Evolutionary conservation across 2,329 filamentous ascomycete genomes (phyloP).

Genomic region (Ophiocordyceps camponoti-rufipedis): DNA sequence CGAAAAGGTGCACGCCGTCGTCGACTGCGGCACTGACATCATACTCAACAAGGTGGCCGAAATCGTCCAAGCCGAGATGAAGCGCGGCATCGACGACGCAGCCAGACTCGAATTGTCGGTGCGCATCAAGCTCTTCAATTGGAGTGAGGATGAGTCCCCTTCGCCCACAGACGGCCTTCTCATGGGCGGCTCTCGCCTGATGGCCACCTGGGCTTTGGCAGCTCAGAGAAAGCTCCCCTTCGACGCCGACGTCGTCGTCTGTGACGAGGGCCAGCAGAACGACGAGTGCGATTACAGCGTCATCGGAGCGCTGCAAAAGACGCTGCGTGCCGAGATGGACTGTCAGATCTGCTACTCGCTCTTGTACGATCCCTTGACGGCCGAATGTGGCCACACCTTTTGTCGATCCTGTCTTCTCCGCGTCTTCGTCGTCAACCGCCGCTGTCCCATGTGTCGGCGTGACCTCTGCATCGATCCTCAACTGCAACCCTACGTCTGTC

Average conservation of each 20-base stretch:
- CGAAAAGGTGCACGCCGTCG: slow-evolving; percentile 51
- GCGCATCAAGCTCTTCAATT: slow-evolving; percentile 18
- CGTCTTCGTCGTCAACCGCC: slow-evolving; percentile 56
- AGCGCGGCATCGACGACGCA: slow-evolving; percentile 16
- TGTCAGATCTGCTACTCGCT: slow-evolving; percentile 78
- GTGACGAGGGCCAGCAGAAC: slow-evolving; percentile 5
- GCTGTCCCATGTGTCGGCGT: slow-evolving; percentile 68
- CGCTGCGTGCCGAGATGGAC: slow-evolving; percentile 53
- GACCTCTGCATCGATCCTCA: slow-evolving; percentile 32
- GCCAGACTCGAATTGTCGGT: slow-evolving; percentile 13
- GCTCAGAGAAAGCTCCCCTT: slow-evolving; percentile 39
- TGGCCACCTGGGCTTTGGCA: slow-evolving; percentile 49
- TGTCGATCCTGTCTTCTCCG: slow-evolving; percentile 64
- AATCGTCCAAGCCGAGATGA: slow-evolving; percentile 35
- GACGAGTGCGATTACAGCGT: slow-evolving; percentile 6
- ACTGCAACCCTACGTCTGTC: slow-evolving; percentile 20
- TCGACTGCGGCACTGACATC: slow-evolving; percentile 63
- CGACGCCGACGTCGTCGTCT: slow-evolving; percentile 27
- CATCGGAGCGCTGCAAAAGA: slow-evolving; percentile 40
- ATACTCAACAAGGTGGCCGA: slow-evolving; percentile 54
- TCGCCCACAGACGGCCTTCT: background rate
- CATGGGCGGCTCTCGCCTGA: slow-evolving; percentile 37
- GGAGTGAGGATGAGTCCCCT: background rate
- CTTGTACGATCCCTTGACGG: slow-evolving; percentile 68
- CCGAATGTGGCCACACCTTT: slow-evolving; percentile 75